These are phyloP conservation scores for Exutisphaerella laricina DNA, from an alignment of 2,329 filamentous ascomycete genomes.

Conservation along the genomic window DNA sequence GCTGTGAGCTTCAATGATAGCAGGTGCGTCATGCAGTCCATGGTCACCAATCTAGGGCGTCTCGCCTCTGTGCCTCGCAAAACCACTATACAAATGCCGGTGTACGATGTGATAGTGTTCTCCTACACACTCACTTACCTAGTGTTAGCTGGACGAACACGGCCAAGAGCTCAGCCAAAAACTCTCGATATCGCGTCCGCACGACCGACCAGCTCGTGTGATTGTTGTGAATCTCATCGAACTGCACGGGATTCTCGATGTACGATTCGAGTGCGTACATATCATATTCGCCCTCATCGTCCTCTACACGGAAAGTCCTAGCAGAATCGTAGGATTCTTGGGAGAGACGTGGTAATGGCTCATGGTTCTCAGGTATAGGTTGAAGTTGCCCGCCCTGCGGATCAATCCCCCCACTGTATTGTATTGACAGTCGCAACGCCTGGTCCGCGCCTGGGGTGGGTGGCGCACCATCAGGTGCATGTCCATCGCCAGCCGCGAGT, in stretches of 20 bases:
- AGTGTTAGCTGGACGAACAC: constrained; percentile 33
- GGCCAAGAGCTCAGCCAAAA: constrained; percentile 49
- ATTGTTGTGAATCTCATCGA: constrained; percentile 46
- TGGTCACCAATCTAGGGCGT: no score
- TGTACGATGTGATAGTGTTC: no score
- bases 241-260: constrained; percentile 32
- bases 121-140: no score
- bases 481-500: not conserved
- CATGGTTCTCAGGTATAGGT: constrained; percentile 13
- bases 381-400: constrained; percentile 5
- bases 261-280: constrained; percentile 36
- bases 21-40: no score
- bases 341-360: constrained; percentile 7
- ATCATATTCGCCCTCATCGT: constrained; percentile 39
- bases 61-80: no score
- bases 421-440: not conserved
- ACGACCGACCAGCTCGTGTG: constrained; percentile 42
- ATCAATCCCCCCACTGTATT: not conserved
- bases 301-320: constrained; percentile 32
- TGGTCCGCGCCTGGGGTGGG: constrained; percentile 1
- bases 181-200: constrained; percentile 48
- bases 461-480: not conserved
- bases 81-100: no score
- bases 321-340: constrained; percentile 7
- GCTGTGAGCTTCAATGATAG: no score